These are phyloP conservation scores for Lodderomyces oxycetoniae DNA, from an alignment of 1,139 yeast species.

Conservation along the genomic window DNA sequence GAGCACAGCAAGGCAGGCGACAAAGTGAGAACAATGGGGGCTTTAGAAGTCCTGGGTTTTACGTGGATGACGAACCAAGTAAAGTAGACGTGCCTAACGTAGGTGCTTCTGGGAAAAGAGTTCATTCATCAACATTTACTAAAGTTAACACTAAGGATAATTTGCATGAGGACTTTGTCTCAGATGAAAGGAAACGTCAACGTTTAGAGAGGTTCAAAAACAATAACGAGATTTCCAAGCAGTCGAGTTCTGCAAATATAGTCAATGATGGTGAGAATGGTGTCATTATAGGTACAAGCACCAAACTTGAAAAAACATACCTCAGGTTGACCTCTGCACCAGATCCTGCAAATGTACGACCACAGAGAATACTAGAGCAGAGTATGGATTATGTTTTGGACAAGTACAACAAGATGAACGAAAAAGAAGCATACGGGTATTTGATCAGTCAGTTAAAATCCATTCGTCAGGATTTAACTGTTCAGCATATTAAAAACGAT, in stretches of 20 bases:
- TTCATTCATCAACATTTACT: too few relatives aligned
- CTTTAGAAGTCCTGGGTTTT: too few relatives aligned
- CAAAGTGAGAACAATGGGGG: too few relatives aligned
- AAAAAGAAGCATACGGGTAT: slow-evolving; percentile 59
- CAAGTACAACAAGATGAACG: slow-evolving; percentile 43
- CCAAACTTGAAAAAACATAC: slow-evolving; percentile 68
- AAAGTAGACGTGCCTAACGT: too few relatives aligned
- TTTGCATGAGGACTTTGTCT: slow-evolving; percentile 21
- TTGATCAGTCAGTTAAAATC: slow-evolving; percentile 88
- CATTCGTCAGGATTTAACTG: slow-evolving; percentile 87
- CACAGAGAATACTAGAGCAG: slow-evolving; percentile 54
- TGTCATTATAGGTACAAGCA: slow-evolving; percentile 53
- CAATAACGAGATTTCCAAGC: slow-evolving; percentile 2
- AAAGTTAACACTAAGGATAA: slow-evolving; percentile 4
- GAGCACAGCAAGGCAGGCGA: too few relatives aligned
- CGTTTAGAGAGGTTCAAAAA: slow-evolving; percentile 48
- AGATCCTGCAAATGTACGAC: slow-evolving; percentile 78
- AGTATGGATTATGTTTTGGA: slow-evolving; percentile 53
- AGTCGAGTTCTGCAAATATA: slow-evolving; percentile 4
- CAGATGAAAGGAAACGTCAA: slow-evolving; percentile 38
- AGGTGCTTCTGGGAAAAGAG: too few relatives aligned
- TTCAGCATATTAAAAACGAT: slow-evolving; percentile 78
- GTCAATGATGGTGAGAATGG: slow-evolving; percentile 5
- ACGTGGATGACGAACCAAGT: too few relatives aligned
- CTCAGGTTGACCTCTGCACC: slow-evolving; percentile 88